Percentiles rank a stretch among this genome's conserved stretches.
Evolutionary conservation across 495 filamentous ascomycete genomes (phyloP).

Genomic region (Hamigera avellanea): DNA sequence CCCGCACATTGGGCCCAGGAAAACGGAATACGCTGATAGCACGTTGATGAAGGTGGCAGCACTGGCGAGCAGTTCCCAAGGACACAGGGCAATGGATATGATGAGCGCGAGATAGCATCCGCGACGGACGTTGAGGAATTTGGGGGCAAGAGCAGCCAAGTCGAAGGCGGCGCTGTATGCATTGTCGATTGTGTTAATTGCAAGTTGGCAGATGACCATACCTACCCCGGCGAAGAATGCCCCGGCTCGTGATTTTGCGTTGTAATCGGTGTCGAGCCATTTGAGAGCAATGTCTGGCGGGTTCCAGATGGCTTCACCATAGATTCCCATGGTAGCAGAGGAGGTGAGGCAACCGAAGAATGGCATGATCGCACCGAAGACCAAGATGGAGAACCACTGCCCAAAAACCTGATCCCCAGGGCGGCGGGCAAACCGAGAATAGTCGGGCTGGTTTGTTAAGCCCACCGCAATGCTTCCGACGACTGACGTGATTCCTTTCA

Average conservation of each 20-base stretch:
- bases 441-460: constrained; percentile 15
- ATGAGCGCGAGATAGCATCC: constrained; percentile 28
- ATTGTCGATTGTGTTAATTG: constrained; percentile 22
- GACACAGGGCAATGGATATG: constrained; percentile 28
- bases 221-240: constrained; percentile 31
- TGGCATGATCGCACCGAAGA: constrained; percentile 14
- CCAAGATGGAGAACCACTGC: constrained; percentile 12
- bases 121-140: constrained; percentile 39
- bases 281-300: constrained; percentile 22
- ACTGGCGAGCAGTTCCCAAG: constrained; percentile 34
- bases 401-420: constrained; percentile 14
- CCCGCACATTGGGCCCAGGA: constrained; percentile 26
- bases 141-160: constrained; percentile 28
- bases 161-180: constrained; percentile 31
- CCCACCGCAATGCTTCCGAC: constrained; percentile 15
- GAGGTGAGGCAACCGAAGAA: constrained; percentile 23
- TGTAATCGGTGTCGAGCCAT: constrained; percentile 19
- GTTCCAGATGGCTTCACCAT: constrained; percentile 24
- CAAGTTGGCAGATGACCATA: constrained; percentile 18
- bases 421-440: constrained; percentile 14
- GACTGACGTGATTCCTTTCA: constrained; percentile 15
- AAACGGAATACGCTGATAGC: constrained; percentile 31
- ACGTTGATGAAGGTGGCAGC: constrained; percentile 34
- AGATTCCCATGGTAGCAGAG: constrained; percentile 14
- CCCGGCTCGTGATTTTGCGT: constrained; percentile 18